These are phyloP conservation scores for Betula pendula DNA, from an alignment of 306 rosid species.

Conservation along the genomic window DNA sequence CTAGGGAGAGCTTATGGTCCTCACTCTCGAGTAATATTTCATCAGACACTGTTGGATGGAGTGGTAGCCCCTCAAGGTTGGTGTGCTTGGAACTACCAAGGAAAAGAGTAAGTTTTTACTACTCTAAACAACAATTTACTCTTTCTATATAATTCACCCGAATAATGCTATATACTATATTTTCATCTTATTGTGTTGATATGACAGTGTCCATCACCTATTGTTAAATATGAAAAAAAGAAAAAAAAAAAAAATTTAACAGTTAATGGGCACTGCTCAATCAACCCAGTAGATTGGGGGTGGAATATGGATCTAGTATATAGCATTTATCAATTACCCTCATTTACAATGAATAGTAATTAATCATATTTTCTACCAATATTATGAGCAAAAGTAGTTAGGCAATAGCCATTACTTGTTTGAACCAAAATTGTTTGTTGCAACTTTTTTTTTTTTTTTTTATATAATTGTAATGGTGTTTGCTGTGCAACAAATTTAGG, in stretches of 20 bases:
- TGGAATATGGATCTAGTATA: no score
- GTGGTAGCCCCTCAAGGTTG: slow-evolving; percentile 40
- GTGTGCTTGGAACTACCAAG: slow-evolving; percentile 27
- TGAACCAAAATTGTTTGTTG: background rate
- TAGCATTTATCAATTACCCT: background rate
- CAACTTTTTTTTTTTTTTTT: background rate
- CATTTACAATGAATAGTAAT: no score
- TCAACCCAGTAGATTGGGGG: no score
- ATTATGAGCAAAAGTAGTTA: background rate
- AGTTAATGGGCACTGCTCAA: background rate
- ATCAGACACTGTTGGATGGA: background rate
- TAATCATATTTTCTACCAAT: background rate
- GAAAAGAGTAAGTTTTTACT: slow-evolving; percentile 25
- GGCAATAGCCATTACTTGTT: background rate
- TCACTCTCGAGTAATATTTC: slow-evolving; percentile 47
- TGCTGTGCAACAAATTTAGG: slow-evolving; percentile 13
- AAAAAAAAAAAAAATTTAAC: no score
- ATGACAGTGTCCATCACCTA: no score
- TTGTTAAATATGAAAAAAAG: no score
- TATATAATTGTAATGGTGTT: background rate
- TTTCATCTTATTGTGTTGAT: no score
- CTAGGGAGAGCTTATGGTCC: slow-evolving; percentile 49
- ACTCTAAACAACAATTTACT: background rate
- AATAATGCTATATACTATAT: background rate
- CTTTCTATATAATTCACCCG: background rate